Evolutionary conservation across 2,329 filamentous ascomycete species (phyloP).

Genomic region (Cucurbitaria berberidis): DNA sequence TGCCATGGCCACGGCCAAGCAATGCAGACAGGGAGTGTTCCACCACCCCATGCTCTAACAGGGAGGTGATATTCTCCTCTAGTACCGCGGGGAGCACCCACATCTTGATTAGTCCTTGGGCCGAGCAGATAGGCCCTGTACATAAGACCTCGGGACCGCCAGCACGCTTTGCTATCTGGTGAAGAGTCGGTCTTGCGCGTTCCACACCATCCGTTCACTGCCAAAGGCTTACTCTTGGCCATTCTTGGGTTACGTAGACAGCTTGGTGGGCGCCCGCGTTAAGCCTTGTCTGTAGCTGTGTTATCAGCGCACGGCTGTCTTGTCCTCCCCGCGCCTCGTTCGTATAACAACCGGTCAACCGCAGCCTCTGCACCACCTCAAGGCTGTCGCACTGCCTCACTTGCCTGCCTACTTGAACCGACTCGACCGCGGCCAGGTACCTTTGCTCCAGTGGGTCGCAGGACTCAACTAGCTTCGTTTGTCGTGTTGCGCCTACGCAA

Average conservation of each 20-base stretch:
- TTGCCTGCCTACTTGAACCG: slow-evolving; percentile 19
- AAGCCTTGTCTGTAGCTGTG: slow-evolving; percentile 23
- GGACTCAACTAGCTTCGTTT: slow-evolving; percentile 3
- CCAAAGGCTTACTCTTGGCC: slow-evolving; percentile 23
- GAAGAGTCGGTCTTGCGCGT: slow-evolving; percentile 8
- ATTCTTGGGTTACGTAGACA: slow-evolving; percentile 28
- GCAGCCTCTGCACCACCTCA: slow-evolving; percentile 2
- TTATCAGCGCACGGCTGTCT: slow-evolving; percentile 17
- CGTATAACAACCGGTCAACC: slow-evolving; percentile 29
- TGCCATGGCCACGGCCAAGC: slow-evolving; percentile 27
- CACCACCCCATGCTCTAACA: slow-evolving; percentile 18
- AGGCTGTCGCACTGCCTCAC: slow-evolving; percentile 27
- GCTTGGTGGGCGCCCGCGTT: slow-evolving; percentile 14
- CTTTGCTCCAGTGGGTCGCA: not conserved
- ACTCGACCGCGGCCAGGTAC: slow-evolving; percentile 5
- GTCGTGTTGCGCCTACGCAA: slow-evolving; percentile 14
- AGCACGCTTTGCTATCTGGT: slow-evolving; percentile 11
- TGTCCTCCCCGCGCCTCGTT: slow-evolving; percentile 19
- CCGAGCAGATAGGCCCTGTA: slow-evolving; percentile 29
- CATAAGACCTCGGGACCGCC: slow-evolving; percentile 20
- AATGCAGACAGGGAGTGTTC: slow-evolving; percentile 14
- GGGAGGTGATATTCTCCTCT: slow-evolving; percentile 26
- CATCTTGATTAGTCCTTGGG: slow-evolving; percentile 17
- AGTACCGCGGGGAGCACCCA: slow-evolving; percentile 17
- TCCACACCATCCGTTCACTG: slow-evolving; percentile 21